Conservation (phyloP, 176 grass and related monocot species). For the Oryza brachyantha region DNA sequence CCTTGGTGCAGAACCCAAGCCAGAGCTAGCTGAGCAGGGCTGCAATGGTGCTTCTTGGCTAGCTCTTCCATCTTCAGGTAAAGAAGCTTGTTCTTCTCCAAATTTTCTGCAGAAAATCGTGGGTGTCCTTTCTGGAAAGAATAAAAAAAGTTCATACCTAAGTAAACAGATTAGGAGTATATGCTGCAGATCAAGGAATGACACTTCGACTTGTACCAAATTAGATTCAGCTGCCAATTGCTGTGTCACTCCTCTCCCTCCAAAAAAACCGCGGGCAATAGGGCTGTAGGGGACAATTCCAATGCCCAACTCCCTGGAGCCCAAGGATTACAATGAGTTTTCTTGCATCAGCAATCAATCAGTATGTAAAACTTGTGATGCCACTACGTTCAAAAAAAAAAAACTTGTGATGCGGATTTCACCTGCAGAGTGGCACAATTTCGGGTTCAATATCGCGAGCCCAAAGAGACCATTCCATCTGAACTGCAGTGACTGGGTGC, state of each 20-base stretch:
- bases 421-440: conserved; percentile 89
- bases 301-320: conserved; percentile 67
- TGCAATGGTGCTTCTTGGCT: conserved; percentile 68
- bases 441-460: conserved; percentile 75
- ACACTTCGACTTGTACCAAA: conserved; percentile 40
- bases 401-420: not conserved
- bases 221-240: conserved; percentile 48
- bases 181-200: not conserved
- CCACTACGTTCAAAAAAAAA: too few relatives aligned
- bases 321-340: not conserved
- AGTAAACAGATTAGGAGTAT: not conserved
- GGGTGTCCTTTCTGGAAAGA: conserved; percentile 49
- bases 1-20: conserved; percentile 87
- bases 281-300: conserved; percentile 91
- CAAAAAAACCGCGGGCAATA: conserved; percentile 73
- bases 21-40: conserved; percentile 61
- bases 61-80: conserved; percentile 51
- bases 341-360: not conserved
- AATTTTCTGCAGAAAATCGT: conserved; percentile 56
- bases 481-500: conserved; percentile 69
- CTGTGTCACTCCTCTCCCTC: conserved; percentile 54
- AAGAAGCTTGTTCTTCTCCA: conserved; percentile 75
- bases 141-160: not conserved
- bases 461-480: conserved; percentile 97
- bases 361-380: too few relatives aligned